These are phyloP conservation scores for Kodamaea laetipori DNA, from an alignment of 805 yeast genomes.

Conservation along the genomic window DNA sequence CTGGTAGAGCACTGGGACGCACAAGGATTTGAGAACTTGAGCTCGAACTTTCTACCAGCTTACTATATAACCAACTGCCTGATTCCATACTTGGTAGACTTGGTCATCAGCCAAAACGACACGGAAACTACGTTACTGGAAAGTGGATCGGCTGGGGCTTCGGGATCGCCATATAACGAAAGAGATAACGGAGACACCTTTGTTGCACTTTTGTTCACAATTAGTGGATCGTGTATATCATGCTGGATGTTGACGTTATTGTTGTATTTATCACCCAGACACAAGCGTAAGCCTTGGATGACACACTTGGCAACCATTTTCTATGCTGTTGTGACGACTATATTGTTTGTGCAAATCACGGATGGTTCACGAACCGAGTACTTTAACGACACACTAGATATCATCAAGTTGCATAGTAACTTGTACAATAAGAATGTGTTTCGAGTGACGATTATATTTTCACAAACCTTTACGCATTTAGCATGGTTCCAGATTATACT, in stretches of 20 bases:
- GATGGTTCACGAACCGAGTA: slow-evolving; percentile 53
- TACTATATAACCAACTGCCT: slow-evolving; percentile 51
- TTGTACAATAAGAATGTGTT: slow-evolving; percentile 41
- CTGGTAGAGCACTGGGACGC: slow-evolving; percentile 22
- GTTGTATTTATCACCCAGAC: slow-evolving; percentile 50
- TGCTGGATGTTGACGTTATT: slow-evolving; percentile 72
- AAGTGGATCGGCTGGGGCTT: not conserved
- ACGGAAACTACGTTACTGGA: slow-evolving; percentile 1
- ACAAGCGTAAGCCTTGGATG: slow-evolving; percentile 56
- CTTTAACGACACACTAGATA: slow-evolving; percentile 53
- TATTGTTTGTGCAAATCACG: slow-evolving; percentile 50
- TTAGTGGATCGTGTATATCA: slow-evolving; percentile 57
- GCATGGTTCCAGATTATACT: slow-evolving; percentile 57
- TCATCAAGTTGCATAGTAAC: slow-evolving; percentile 38
- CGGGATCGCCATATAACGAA: slow-evolving; percentile 28
- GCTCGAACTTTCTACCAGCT: slow-evolving; percentile 35
- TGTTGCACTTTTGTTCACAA: slow-evolving; percentile 51
- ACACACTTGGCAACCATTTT: slow-evolving; percentile 60
- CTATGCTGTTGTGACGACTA: slow-evolving; percentile 56
- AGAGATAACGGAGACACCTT: slow-evolving; percentile 43
- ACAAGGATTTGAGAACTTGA: slow-evolving; percentile 18
- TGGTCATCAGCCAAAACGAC: slow-evolving; percentile 12
- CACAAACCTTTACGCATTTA: slow-evolving; percentile 48
- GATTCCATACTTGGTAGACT: slow-evolving; percentile 16
- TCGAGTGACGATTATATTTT: slow-evolving; percentile 42